These are phyloP conservation scores for Penicillium vulpinum DNA, from an alignment of 2,329 filamentous ascomycete species.

Conservation along the genomic window DNA sequence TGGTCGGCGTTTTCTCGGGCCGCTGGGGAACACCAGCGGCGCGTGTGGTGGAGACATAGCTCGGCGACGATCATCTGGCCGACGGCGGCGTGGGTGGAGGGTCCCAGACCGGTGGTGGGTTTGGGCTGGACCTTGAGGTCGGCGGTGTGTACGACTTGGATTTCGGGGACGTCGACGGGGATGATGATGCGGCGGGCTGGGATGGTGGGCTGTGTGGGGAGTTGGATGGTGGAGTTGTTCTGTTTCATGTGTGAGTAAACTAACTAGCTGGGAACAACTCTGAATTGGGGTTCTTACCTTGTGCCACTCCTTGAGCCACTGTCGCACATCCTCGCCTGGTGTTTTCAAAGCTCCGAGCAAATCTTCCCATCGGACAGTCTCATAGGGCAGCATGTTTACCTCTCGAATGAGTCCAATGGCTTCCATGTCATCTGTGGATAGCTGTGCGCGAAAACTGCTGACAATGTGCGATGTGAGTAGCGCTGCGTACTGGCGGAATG, in stretches of 20 bases:
- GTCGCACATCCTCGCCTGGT: constrained; percentile 44
- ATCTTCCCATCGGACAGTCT: constrained; percentile 55
- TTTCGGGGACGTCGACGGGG: constrained; percentile 81
- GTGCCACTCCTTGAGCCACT: constrained; percentile 61
- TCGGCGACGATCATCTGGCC: constrained; percentile 51
- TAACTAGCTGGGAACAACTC: constrained; percentile 8
- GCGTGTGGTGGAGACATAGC: constrained; percentile 55
- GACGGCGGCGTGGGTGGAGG: constrained; percentile 42
- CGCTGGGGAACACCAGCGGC: constrained; percentile 50
- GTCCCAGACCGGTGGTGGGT: constrained; percentile 13
- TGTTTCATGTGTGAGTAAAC: constrained; percentile 22
- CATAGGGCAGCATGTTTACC: constrained; percentile 53
- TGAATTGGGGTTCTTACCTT: constrained; percentile 41
- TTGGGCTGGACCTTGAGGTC: constrained; percentile 37
- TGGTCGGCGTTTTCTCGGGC: constrained; percentile 38
- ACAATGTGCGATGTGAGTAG: constrained; percentile 55
- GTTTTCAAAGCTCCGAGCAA: constrained; percentile 54
- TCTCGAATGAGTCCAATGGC: constrained; percentile 55
- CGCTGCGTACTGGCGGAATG: constrained; percentile 49
- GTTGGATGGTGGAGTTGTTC: constrained; percentile 34
- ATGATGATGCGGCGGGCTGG: constrained; percentile 71
- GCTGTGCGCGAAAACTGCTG: constrained; percentile 46
- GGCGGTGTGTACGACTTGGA: constrained; percentile 80
- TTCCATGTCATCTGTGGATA: constrained; percentile 54
- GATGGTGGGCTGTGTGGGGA: constrained; percentile 34